phyloP scores from a whole-genome alignment of 345 rosid genomes.

The Iberis pinnata region DNA sequence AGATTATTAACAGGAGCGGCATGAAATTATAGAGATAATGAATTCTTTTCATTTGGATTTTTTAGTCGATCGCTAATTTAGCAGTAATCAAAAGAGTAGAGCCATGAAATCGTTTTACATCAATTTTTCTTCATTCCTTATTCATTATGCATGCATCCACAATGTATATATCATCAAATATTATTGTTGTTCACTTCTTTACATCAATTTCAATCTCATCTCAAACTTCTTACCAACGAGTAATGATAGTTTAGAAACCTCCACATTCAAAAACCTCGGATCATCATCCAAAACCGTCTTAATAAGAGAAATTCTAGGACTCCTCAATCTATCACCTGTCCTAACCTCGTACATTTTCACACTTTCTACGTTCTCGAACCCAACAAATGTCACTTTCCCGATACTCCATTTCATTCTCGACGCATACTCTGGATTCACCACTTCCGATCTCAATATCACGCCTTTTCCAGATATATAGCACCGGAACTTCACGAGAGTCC shows the following conservation, averaged over 20 bases:
- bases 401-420: constrained; percentile 42
- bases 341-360: constrained; percentile 26
- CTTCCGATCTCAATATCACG: constrained; percentile 32
- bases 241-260: constrained; percentile 28
- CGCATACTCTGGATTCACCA: constrained; percentile 48
- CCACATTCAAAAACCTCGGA: constrained; percentile 29
- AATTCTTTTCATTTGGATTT: too few species aligned
- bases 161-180: background rate
- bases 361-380: constrained; percentile 30
- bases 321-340: constrained; percentile 6
- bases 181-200: background rate
- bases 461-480: constrained; percentile 25
- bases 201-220: constrained; percentile 30
- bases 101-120: too few species aligned
- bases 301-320: constrained; percentile 15
- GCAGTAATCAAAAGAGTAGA: too few species aligned
- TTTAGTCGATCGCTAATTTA: too few species aligned
- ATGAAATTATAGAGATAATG: too few species aligned
- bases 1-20: too few species aligned
- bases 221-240: constrained; percentile 40
- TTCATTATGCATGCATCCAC: constrained; percentile 8
- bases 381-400: constrained; percentile 46
- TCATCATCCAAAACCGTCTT: constrained; percentile 14
- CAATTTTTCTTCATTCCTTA: constrained; percentile 2
- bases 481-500: constrained; percentile 46